phyloP scores from a whole-genome alignment of 192 early-diverging fungal genomes.

The Backusella liffmaniae region DNA sequence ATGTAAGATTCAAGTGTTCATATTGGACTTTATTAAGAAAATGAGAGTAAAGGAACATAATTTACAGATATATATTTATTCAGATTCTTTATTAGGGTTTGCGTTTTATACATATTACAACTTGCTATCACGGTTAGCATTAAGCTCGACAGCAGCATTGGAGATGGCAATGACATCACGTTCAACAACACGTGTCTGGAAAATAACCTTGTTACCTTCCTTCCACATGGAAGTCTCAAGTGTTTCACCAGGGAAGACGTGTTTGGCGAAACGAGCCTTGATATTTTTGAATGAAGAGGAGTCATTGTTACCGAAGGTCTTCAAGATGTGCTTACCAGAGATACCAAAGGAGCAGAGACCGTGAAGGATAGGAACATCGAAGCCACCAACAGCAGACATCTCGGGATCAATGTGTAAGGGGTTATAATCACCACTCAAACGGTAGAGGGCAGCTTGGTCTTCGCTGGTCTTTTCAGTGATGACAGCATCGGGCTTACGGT shows the following conservation, averaged over 20 bases:
- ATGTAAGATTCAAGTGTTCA: neutral
- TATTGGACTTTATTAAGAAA: neutral
- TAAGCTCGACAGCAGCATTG: constrained; percentile 89
- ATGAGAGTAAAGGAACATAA: neutral
- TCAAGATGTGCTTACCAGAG: constrained; percentile 87
- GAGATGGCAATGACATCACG: constrained; percentile 87
- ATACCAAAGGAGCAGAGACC: constrained; percentile 94
- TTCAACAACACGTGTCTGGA: constrained; percentile 94
- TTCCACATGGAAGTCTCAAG: constrained; percentile 98
- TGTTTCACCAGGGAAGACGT: constrained; percentile 96
- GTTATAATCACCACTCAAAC: constrained; percentile 91
- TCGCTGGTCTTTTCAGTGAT: constrained; percentile 84
- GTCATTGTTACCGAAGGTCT: constrained; percentile 69
- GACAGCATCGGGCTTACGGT: constrained; percentile 82
- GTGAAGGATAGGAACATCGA: constrained; percentile 96
- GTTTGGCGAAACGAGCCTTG: constrained; percentile 88
- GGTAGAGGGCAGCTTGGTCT: constrained; percentile 95
- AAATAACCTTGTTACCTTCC: constrained; percentile 85
- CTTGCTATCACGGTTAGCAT: constrained; percentile 26
- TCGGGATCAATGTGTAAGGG: constrained; percentile 97
- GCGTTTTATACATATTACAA: constrained; percentile 21
- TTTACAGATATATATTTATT: constrained; percentile 7
- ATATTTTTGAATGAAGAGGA: constrained; percentile 74
- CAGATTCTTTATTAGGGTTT: neutral
- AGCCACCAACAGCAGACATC: constrained; percentile 92